Percentiles rank a stretch among this genome's conserved stretches.
These are phyloP conservation scores for Pseudovirgaria hyperparasitica DNA, from an alignment of 2,329 filamentous ascomycete genomes.

Conservation along the genomic window DNA sequence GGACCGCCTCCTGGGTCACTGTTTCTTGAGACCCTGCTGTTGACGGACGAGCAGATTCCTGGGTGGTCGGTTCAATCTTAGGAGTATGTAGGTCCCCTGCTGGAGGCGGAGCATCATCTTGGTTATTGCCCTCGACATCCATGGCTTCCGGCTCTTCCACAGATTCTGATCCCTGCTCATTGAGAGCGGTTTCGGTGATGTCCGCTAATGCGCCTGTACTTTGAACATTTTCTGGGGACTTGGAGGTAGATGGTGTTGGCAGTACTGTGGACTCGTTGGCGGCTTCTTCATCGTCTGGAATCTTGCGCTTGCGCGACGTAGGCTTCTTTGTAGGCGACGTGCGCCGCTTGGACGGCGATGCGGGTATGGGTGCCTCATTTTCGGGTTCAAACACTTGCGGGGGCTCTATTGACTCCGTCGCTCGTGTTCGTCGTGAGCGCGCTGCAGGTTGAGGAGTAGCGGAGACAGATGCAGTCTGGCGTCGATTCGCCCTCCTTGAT, in stretches of 20 bases:
- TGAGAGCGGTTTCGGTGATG: slow-evolving; percentile 56
- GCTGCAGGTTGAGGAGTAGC: slow-evolving; percentile 32
- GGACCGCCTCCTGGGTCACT: no score
- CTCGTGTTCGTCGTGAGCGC: slow-evolving; percentile 32
- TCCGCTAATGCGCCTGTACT: slow-evolving; percentile 56
- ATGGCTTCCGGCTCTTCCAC: slow-evolving; percentile 9
- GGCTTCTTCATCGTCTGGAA: slow-evolving; percentile 29
- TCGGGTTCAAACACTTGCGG: slow-evolving; percentile 47
- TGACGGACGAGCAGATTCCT: no score
- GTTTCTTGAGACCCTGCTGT: no score
- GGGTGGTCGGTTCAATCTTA: no score
- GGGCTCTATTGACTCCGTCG: slow-evolving; percentile 42
- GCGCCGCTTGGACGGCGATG: slow-evolving; percentile 42
- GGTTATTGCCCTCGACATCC: background rate
- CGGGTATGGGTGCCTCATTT: slow-evolving; percentile 35
- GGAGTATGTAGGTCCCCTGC: no score
- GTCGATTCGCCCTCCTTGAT: slow-evolving; percentile 44
- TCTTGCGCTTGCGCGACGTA: slow-evolving; percentile 26
- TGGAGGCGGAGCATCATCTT: no score
- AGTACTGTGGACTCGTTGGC: slow-evolving; percentile 34
- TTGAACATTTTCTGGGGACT: slow-evolving; percentile 36
- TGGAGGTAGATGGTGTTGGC: slow-evolving; percentile 38
- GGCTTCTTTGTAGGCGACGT: slow-evolving; percentile 50
- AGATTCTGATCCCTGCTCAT: slow-evolving; percentile 47
- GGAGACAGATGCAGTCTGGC: slow-evolving; percentile 23